phyloP scores from a whole-genome alignment of 148 eudicot genomes.

The Pouteria glomerata region DNA sequence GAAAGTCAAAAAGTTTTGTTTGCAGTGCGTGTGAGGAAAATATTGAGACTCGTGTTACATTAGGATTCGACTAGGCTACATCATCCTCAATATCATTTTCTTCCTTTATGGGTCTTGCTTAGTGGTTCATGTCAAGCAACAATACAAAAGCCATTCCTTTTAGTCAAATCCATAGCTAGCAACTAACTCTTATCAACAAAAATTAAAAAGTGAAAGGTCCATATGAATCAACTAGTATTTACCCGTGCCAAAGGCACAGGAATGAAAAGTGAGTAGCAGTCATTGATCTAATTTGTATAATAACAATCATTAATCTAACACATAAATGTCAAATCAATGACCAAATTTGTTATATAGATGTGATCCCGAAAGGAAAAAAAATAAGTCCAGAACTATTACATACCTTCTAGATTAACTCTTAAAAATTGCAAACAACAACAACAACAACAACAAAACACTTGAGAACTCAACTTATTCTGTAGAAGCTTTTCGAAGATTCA shows the following conservation, averaged over 20 bases:
- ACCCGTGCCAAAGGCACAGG: no score
- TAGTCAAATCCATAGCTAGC: background rate
- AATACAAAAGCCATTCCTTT: background rate
- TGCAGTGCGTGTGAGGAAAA: background rate
- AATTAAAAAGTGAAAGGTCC: background rate
- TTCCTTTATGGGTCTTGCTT: background rate
- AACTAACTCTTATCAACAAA: background rate
- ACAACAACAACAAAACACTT: background rate
- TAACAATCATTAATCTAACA: no score
- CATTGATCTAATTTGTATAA: no score
- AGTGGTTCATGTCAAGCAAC: background rate
- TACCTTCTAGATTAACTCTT: background rate
- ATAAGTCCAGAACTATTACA: background rate
- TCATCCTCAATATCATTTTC: background rate
- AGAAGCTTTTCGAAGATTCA: background rate
- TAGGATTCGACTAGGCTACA: background rate
- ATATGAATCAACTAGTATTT: no score
- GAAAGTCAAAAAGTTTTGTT: no score
- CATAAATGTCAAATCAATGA: no score
- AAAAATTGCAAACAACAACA: background rate
- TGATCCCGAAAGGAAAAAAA: background rate
- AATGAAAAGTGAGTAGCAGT: no score
- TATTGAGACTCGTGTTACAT: background rate
- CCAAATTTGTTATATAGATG: no score
- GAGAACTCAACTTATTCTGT: background rate